Conservation (phyloP, 1,284 basidiomycete species). For the Tausonia pullulans region DNA sequence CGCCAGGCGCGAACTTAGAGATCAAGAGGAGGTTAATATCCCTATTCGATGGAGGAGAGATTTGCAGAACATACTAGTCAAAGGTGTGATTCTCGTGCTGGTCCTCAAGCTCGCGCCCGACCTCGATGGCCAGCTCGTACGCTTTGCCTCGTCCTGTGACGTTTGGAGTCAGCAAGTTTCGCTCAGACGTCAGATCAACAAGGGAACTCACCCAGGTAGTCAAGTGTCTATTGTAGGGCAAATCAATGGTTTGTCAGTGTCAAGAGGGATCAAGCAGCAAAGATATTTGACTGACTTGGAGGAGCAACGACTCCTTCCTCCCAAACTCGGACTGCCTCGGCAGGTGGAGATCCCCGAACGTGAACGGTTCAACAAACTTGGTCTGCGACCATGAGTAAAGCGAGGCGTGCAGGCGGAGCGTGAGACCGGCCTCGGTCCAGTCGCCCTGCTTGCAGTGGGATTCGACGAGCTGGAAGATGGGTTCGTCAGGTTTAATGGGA, state of each 20-base stretch:
- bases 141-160: conserved; percentile 77
- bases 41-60: conserved; percentile 7
- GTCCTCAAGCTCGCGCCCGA: conserved; percentile 76
- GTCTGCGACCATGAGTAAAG: conserved; percentile 77
- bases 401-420: conserved; percentile 85
- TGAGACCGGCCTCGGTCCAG: conserved; percentile 83
- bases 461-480: conserved; percentile 55
- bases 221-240: conserved; percentile 44
- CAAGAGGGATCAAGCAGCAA: no score
- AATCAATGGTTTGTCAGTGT: no score
- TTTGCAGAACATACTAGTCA: conserved; percentile 45
- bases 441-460: conserved; percentile 80
- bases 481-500: not conserved
- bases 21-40: not conserved
- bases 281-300: conserved; percentile 36
- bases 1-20: conserved; percentile 54
- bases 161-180: not conserved
- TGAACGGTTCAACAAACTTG: conserved; percentile 65
- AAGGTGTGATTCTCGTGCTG: conserved; percentile 80
- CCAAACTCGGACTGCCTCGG: conserved; percentile 90
- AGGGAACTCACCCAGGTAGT: conserved; percentile 57
- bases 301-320: conserved; percentile 78
- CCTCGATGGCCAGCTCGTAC: conserved; percentile 85
- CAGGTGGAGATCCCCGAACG: conserved; percentile 56
- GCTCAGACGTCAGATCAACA: not conserved